Evolutionary conservation across 306 rosid species (phyloP).

Genomic region (Ormosia semicastrata): DNA sequence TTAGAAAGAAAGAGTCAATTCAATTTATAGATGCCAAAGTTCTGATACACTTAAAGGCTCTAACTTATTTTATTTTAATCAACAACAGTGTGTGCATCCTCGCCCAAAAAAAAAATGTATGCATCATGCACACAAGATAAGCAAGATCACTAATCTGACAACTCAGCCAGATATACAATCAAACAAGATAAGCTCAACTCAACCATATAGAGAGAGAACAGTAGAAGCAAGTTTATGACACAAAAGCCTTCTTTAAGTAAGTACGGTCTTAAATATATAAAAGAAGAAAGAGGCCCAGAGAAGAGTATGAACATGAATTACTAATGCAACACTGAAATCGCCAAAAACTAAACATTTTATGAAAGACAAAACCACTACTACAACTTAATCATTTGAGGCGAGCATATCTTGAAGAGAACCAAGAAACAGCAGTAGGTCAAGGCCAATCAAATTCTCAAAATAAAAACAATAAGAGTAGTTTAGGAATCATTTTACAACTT

Average conservation of each 20-base stretch:
- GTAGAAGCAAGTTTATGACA: no score
- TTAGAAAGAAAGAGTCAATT: neutral
- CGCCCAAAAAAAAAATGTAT: neutral
- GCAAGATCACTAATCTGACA: neutral
- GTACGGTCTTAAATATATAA: no score
- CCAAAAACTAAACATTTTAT: no score
- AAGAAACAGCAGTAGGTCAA: neutral
- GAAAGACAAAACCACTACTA: neutral
- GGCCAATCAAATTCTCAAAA: neutral
- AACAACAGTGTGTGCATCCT: neutral
- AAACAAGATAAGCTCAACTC: no score
- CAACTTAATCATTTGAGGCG: neutral
- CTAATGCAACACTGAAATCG: no score
- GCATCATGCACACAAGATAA: neutral
- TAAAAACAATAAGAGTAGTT: neutral
- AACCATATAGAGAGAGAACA: no score
- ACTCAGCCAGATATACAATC: neutral
- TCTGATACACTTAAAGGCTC: neutral
- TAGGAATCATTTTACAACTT: neutral
- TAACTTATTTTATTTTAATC: constrained; percentile 1
- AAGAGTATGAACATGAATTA: no score
- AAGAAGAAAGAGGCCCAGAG: no score
- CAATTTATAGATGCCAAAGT: neutral
- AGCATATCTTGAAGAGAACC: neutral
- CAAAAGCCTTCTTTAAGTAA: no score